These are phyloP conservation scores for Mycena rosella DNA, from an alignment of 768 basidiomycete genomes.

Conservation along the genomic window DNA sequence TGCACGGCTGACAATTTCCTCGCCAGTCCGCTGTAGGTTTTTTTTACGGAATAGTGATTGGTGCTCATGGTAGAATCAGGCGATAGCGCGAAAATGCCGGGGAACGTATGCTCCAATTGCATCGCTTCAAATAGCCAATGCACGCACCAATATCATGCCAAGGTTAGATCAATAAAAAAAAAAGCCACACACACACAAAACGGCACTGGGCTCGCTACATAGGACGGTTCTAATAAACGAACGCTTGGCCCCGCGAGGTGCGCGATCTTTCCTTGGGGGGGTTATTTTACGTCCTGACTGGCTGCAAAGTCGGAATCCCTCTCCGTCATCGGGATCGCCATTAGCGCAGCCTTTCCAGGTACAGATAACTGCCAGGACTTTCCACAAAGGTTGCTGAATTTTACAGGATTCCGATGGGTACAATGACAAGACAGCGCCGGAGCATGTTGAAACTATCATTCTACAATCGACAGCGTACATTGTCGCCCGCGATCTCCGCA, in stretches of 20 bases:
- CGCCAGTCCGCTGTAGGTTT: slow-evolving; percentile 30
- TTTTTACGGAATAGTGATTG: not conserved
- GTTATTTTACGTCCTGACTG: not conserved
- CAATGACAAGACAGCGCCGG: slow-evolving; percentile 61
- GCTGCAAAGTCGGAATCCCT: not conserved
- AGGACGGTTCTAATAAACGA: not conserved
- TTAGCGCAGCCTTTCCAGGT: not conserved
- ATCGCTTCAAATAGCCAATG: slow-evolving; percentile 57
- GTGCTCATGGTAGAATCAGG: slow-evolving; percentile 38
- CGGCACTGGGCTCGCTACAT: not conserved
- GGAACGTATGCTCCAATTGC: slow-evolving; percentile 60
- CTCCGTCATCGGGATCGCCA: not conserved
- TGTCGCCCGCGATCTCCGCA: slow-evolving; percentile 25
- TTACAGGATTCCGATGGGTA: too few relatives aligned
- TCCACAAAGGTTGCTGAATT: too few relatives aligned
- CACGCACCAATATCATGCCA: slow-evolving; percentile 37
- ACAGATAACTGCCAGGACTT: too few relatives aligned
- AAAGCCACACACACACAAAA: too few relatives aligned
- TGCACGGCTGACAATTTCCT: too few relatives aligned
- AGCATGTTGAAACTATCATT: slow-evolving; percentile 44
- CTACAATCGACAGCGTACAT: slow-evolving; percentile 35
- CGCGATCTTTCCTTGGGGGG: not conserved
- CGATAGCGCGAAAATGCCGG: slow-evolving; percentile 62
- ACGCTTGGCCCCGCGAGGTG: not conserved
- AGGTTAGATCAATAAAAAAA: slow-evolving; percentile 11